Conservation (phyloP, 164 flowering plant species). For the Buxus sempervirens region DNA sequence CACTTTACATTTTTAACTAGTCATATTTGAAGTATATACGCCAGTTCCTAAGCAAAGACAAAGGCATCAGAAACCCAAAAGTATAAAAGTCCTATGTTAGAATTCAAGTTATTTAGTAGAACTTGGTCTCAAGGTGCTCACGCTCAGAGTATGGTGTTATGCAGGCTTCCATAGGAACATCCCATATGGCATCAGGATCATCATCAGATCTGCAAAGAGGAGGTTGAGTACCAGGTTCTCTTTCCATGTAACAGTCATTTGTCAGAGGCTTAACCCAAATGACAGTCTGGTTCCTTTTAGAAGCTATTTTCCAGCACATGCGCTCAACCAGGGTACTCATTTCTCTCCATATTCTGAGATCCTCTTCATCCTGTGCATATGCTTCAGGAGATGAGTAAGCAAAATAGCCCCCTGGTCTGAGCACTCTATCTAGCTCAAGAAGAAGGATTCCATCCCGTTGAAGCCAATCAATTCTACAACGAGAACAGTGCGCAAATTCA, state of each 20-base stretch:
- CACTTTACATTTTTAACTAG: background rate
- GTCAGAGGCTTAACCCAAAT: conserved; percentile 86
- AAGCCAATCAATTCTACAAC: conserved; percentile 95
- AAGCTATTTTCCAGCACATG: conserved; percentile 91
- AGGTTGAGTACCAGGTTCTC: conserved; percentile 74
- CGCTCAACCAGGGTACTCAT: conserved; percentile 90
- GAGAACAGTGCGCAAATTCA: conserved; percentile 93
- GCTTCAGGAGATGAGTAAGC: conserved; percentile 97
- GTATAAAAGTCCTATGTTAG: no score
- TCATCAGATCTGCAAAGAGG: conserved; percentile 79
- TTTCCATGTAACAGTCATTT: conserved; percentile 76
- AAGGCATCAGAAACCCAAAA: background rate
- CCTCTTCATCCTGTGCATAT: conserved; percentile 92
- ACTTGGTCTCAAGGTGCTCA: conserved; percentile 31
- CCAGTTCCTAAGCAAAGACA: background rate
- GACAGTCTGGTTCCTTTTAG: conserved; percentile 77
- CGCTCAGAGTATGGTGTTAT: conserved; percentile 84
- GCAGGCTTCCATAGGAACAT: conserved; percentile 76
- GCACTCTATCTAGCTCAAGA: conserved; percentile 86
- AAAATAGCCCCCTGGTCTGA: conserved; percentile 93
- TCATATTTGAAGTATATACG: background rate
- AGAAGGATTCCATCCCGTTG: conserved; percentile 90
- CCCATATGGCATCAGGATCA: conserved; percentile 84
- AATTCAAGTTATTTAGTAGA: background rate
- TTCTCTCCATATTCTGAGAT: conserved; percentile 74